Evolutionary conservation across 2,329 filamentous ascomycete species (phyloP), one percentile per base, ranked within the genome.

Genomic region (Blastomyces gilchristii): DNA sequence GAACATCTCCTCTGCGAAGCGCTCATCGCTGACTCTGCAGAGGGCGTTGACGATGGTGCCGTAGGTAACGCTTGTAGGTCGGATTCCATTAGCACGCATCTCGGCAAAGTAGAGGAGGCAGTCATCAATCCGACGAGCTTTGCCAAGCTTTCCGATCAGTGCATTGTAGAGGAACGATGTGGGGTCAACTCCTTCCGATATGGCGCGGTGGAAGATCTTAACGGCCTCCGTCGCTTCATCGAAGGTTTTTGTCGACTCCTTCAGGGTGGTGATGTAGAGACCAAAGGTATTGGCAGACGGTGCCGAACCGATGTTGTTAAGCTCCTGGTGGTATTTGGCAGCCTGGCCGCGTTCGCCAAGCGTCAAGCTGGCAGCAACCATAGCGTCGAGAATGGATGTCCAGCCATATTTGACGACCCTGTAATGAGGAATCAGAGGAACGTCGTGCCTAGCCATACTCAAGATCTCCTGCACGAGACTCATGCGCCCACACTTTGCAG

Each of bases 101-200:
- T 97, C 94, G 34, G 89, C 89, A 76, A 99, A 99, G 82, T 97
- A 97, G 75, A 94, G 95, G 31, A 99, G 85, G 73, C 93, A 97
- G 79, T 99, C 94, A 69, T 99, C 94, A 67, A 99, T 97, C 65
- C 94, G 91, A 62, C 94, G 89, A 63, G 94, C 94, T 82, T 97
- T 97, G 72, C 94, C 94, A 50, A 99, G 87, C 81, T 99, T 99
- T 72, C 94, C 94, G 68, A 99, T 99, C 39, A 99, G 82, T 60
- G 94, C 94, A 71, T 99, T 99, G 84, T 97, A 99, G 67, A 99
- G 78, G 82, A 99, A 99, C 0, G 93, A 96, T 58, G 90, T 96
- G 25, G 94, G 92, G 77, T 96, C 90, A 16, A 99, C 94, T 64
- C 93, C 92, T 78, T 99, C 94, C 14, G 88, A 81, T 79, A 95